Percentiles rank a stretch among this genome's conserved stretches.
Conservation (phyloP, 306 rosid genomes). For the Crotalaria pallida region DNA sequence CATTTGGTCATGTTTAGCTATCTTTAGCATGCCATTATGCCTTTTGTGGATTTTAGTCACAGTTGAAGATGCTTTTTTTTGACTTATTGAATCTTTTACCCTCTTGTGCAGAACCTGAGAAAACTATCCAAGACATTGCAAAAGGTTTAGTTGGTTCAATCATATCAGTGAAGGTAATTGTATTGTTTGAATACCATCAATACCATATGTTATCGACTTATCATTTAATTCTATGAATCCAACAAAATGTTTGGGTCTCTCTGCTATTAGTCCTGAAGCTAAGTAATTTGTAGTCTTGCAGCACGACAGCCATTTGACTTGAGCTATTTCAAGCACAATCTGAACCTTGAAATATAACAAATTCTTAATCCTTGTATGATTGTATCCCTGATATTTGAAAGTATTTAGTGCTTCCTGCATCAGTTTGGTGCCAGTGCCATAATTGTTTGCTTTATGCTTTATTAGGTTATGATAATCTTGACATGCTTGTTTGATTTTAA, state of each 20-base stretch:
- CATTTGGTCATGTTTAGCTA: background rate
- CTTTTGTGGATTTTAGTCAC: background rate
- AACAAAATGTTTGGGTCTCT: background rate
- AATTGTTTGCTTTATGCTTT: background rate
- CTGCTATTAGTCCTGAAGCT: background rate
- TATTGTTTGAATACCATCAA: background rate
- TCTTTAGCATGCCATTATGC: background rate
- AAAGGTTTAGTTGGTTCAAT: constrained; percentile 47
- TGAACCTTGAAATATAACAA: constrained; percentile 6
- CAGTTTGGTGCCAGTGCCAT: background rate
- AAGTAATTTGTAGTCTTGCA: background rate
- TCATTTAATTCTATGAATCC: background rate
- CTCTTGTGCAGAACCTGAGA: constrained; percentile 51
- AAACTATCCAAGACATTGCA: constrained; percentile 65
- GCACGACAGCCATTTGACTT: background rate
- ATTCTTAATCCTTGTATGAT: background rate
- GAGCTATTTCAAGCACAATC: constrained; percentile 6
- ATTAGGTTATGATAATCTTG: background rate
- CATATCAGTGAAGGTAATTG: constrained; percentile 60
- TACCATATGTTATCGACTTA: background rate
- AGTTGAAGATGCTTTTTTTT: constrained; percentile 20
- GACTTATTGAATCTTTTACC: background rate
- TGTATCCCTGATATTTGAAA: background rate
- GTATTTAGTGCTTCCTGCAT: background rate
- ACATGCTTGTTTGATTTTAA: background rate